Conservation (phyloP, 495 filamentous ascomycete genomes). For the Aspergillus panamensis region DNA sequence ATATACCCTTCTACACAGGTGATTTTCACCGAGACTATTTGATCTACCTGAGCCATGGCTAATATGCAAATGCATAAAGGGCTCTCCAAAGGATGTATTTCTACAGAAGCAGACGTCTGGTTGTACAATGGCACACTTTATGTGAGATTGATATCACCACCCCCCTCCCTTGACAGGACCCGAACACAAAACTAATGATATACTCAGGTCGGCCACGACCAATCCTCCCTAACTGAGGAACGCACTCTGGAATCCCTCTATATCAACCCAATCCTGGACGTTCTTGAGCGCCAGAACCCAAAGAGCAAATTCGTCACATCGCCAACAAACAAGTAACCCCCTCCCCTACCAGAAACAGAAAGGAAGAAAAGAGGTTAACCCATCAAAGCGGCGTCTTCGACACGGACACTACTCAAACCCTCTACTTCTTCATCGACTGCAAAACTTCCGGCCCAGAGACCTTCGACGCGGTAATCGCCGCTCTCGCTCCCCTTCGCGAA, state of each 20-base stretch:
- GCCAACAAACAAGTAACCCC: conserved; percentile 37
- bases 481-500: conserved; percentile 62
- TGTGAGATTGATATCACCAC: conserved; percentile 23
- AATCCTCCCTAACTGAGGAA: conserved; percentile 45
- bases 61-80: conserved; percentile 19
- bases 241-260: conserved; percentile 55
- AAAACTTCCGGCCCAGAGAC: conserved; percentile 55
- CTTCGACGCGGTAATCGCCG: conserved; percentile 54
- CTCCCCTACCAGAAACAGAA: background rate
- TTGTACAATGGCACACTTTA: conserved; percentile 64
- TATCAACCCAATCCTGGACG: conserved; percentile 52
- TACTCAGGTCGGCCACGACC: conserved; percentile 53
- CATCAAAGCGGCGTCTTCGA: conserved; percentile 42
- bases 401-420: conserved; percentile 53
- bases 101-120: conserved; percentile 88
- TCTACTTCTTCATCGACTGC: conserved; percentile 70
- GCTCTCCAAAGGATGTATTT: conserved; percentile 59
- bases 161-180: conserved; percentile 4
- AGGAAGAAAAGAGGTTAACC: background rate
- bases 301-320: conserved; percentile 33
- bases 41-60: background rate
- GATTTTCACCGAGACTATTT: background rate
- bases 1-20: conserved; percentile 51
- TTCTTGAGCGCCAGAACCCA: conserved; percentile 51
- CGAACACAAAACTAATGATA: background rate